These are phyloP conservation scores for Ceratocystiopsis sp. DNA, from an alignment of 2,329 filamentous ascomycete genomes.

Conservation along the genomic window DNA sequence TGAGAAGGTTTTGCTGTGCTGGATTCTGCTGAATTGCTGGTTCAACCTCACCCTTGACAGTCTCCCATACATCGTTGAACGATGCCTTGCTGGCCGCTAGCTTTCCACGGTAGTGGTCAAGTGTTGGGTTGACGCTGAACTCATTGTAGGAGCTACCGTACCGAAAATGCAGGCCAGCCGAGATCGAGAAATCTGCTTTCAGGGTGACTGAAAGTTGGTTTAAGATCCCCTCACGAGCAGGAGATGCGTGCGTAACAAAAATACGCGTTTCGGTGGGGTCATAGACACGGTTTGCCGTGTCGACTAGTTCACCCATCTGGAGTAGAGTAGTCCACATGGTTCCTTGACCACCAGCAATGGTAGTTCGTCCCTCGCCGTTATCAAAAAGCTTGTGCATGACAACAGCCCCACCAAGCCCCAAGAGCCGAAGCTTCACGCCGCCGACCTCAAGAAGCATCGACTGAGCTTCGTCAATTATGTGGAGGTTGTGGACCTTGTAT, in stretches of 20 bases:
- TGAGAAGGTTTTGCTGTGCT: constrained; percentile 78
- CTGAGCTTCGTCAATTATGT: constrained; percentile 96
- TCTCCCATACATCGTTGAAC: constrained; percentile 99
- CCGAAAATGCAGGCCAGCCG: constrained; percentile 91
- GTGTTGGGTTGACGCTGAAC: constrained; percentile 94
- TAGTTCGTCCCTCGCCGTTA: constrained; percentile 93
- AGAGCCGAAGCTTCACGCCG: constrained; percentile 84
- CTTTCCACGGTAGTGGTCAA: constrained; percentile 97
- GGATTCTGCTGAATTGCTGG: constrained; percentile 87
- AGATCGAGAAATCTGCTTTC: constrained; percentile 96
- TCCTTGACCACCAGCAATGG: constrained; percentile 92
- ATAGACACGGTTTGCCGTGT: constrained; percentile 95
- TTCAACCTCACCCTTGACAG: constrained; percentile 89
- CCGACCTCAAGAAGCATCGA: constrained; percentile 89
- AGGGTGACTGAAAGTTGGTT: constrained; percentile 96
- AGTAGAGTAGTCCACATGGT: constrained; percentile 99
- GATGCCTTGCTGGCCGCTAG: constrained; percentile 94
- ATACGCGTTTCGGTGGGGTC: constrained; percentile 94
- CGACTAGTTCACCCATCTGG: constrained; percentile 95
- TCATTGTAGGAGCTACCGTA: constrained; percentile 99
- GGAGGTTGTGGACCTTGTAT: constrained; percentile 93
- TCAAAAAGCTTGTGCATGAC: constrained; percentile 99
- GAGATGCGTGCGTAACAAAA: constrained; percentile 93
- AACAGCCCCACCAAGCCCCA: constrained; percentile 86
- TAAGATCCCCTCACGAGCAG: constrained; percentile 84